phyloP scores from a whole-genome alignment of 2,329 filamentous ascomycete species.

The Colletotrichum shisoi region DNA sequence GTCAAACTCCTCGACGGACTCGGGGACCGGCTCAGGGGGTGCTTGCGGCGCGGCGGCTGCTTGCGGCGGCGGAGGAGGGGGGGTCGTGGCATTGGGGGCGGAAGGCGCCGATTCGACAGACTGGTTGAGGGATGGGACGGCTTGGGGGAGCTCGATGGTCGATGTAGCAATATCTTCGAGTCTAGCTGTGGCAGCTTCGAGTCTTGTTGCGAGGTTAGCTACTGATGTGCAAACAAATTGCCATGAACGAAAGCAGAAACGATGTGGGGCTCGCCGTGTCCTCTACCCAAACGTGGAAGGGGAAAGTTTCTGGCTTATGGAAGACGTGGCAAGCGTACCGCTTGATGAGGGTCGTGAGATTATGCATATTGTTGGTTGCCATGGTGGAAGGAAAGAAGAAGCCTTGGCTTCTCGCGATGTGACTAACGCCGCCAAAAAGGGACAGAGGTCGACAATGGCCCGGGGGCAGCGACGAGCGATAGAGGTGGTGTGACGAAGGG shows the following conservation, averaged over 20 bases:
- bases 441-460: conserved; percentile 13
- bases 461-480: conserved; percentile 1
- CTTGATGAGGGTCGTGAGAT: conserved; percentile 96
- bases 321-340: conserved; percentile 66
- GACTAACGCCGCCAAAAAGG: background rate
- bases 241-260: background rate
- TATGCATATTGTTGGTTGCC: conserved; percentile 89
- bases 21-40: conserved; percentile 69
- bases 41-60: conserved; percentile 53
- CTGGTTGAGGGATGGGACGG: conserved; percentile 56
- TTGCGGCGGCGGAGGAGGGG: conserved; percentile 48
- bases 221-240: background rate
- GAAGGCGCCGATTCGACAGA: conserved; percentile 48
- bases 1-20: conserved; percentile 88
- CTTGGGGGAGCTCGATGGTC: conserved; percentile 66
- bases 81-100: conserved; percentile 46
- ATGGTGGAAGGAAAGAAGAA: conserved; percentile 54
- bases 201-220: conserved; percentile 69
- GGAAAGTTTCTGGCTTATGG: conserved; percentile 28
- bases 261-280: background rate
- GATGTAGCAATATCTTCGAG: conserved; percentile 95
- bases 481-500: conserved; percentile 26
- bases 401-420: conserved; percentile 18
- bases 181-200: conserved; percentile 94
- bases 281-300: background rate